Conservation (phyloP, 805 yeast species). For the Vanderwaltozyma polyspora region DNA sequence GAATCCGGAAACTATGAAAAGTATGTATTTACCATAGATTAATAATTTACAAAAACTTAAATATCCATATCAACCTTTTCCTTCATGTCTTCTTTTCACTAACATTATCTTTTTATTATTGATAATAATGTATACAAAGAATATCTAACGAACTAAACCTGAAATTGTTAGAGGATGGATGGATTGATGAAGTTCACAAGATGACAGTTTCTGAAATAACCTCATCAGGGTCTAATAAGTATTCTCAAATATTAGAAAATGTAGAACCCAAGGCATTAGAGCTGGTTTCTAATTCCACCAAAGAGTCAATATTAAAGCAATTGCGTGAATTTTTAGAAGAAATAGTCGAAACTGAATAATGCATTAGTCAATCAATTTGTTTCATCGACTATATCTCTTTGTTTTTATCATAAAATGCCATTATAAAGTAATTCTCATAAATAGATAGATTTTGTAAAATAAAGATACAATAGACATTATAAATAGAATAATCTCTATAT, state of each 20-base stretch:
- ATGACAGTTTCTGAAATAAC: slow-evolving; percentile 40
- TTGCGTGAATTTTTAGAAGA: slow-evolving; percentile 49
- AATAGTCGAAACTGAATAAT: slow-evolving; percentile 31
- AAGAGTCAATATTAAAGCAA: slow-evolving; percentile 44
- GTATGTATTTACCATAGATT: slow-evolving; percentile 25
- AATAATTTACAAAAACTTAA: not conserved
- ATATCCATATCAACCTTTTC: not conserved
- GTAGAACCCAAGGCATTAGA: slow-evolving; percentile 57
- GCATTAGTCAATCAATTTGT: too few relatives aligned
- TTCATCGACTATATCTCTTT: not conserved
- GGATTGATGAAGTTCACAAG: slow-evolving; percentile 67
- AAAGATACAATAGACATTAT: not conserved
- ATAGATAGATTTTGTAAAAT: not conserved
- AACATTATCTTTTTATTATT: slow-evolving; percentile 1
- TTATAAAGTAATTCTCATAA: too few relatives aligned
- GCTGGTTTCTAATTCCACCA: slow-evolving; percentile 58
- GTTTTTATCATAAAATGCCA: not conserved
- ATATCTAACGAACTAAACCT: slow-evolving; percentile 54
- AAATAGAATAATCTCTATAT: not conserved
- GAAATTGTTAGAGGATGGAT: slow-evolving; percentile 64
- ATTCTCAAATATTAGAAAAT: slow-evolving; percentile 38
- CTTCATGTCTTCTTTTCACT: slow-evolving; percentile 3
- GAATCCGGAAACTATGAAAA: slow-evolving; percentile 72
- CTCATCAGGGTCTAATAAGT: slow-evolving; percentile 36
- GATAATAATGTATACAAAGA: slow-evolving; percentile 13